These are phyloP conservation scores for Amylocarpus encephaloides DNA, from an alignment of 2,329 filamentous ascomycete genomes.

Conservation along the genomic window DNA sequence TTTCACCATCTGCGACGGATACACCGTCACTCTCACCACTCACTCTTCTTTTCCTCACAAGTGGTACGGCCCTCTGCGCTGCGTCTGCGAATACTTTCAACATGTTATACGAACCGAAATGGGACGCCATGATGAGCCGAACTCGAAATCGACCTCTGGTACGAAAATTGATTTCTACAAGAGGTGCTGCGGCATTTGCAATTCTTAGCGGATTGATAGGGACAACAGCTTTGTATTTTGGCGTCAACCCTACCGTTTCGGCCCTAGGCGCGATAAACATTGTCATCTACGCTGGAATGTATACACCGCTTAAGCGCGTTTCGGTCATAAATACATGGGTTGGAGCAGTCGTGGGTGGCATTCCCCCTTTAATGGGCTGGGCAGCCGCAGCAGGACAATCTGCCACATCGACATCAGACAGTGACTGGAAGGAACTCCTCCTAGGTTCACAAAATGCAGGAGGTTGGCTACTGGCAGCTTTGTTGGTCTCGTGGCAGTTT, in stretches of 20 bases:
- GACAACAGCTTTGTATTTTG: slow-evolving; percentile 69
- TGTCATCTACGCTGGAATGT: slow-evolving; percentile 79
- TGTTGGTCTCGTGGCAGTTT: slow-evolving; percentile 96
- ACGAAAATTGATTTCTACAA: slow-evolving; percentile 65
- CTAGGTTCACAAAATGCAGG: slow-evolving; percentile 64
- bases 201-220: slow-evolving; percentile 64
- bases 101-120: slow-evolving; percentile 90
- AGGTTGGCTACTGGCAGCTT: slow-evolving; percentile 78
- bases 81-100: slow-evolving; percentile 91
- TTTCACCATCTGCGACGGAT: slow-evolving; percentile 58
- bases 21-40: slow-evolving; percentile 80
- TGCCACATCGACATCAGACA: slow-evolving; percentile 56
- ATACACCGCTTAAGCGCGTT: slow-evolving; percentile 87
- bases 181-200: slow-evolving; percentile 72
- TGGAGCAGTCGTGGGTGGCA: slow-evolving; percentile 84
- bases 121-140: slow-evolving; percentile 89
- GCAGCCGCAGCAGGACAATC: slow-evolving; percentile 86
- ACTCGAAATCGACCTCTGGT: slow-evolving; percentile 88
- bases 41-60: slow-evolving; percentile 86
- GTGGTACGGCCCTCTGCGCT: slow-evolving; percentile 81
- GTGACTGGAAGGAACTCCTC: slow-evolving; percentile 71
- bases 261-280: slow-evolving; percentile 83
- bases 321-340: slow-evolving; percentile 91
- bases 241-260: slow-evolving; percentile 90
- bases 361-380: slow-evolving; percentile 97